A percentile compares a stretch with the other conserved stretches of the same genome.
Conservation (phyloP, 441 rosid genomes). For the Caryocar brasiliense region DNA sequence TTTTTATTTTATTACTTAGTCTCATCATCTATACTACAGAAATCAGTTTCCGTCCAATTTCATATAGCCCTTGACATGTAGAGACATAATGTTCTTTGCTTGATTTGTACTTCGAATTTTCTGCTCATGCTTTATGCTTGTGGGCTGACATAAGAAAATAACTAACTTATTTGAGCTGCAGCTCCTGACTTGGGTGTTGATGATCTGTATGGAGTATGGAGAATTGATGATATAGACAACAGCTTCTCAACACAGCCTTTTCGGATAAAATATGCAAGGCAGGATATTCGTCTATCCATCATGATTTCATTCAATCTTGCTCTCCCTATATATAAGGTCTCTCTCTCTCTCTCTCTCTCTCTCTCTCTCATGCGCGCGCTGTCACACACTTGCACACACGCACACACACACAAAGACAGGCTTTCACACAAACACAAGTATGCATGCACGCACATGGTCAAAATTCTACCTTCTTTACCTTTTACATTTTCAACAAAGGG, state of each 20-base stretch:
- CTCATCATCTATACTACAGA: no score
- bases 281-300: constrained; percentile 65
- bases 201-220: constrained; percentile 61
- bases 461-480: no score
- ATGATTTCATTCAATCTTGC: constrained; percentile 73
- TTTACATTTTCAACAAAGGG: neutral
- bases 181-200: constrained; percentile 52
- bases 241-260: constrained; percentile 86
- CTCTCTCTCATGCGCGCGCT: neutral
- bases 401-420: no score
- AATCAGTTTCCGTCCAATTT: no score
- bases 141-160: neutral
- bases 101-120: neutral
- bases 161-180: constrained; percentile 23
- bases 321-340: constrained; percentile 48
- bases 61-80: neutral
- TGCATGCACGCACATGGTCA: no score
- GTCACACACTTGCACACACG: no score
- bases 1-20: no score
- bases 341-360: constrained; percentile 11
- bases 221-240: constrained; percentile 69
- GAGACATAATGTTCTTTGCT: neutral
- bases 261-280: constrained; percentile 74
- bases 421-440: no score
- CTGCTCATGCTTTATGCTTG: neutral